Conservation (phyloP, 495 filamentous ascomycete species). For the Aspergillus olivimuriae region DNA sequence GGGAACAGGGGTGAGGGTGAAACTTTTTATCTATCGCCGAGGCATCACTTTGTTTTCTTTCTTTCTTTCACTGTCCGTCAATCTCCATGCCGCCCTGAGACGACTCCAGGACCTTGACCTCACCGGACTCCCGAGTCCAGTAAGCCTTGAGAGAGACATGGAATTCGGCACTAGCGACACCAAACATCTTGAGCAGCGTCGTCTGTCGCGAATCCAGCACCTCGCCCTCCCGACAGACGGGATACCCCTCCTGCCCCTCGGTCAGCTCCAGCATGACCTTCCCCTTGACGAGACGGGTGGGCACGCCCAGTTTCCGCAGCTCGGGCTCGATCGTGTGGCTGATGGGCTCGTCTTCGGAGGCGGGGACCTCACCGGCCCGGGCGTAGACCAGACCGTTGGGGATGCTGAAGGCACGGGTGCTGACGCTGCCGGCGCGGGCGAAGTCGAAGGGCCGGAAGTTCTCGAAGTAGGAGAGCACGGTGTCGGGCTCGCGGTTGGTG, state of each 20-base stretch:
- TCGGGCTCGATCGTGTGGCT: conserved; percentile 83
- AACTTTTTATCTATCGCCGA: no score
- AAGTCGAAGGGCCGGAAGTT: conserved; percentile 67
- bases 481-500: conserved; percentile 61
- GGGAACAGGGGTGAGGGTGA: no score
- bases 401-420: conserved; percentile 67
- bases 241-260: conserved; percentile 59
- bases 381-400: conserved; percentile 72
- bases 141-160: conserved; percentile 65
- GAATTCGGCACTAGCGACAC: conserved; percentile 83
- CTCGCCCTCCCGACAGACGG: conserved; percentile 75
- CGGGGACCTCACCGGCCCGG: conserved; percentile 68
- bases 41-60: no score
- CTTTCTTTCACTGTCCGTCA: conserved; percentile 25
- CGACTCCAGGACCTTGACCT: conserved; percentile 37
- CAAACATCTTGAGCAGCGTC: conserved; percentile 88
- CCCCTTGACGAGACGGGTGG: conserved; percentile 80
- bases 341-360: conserved; percentile 76
- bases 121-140: conserved; percentile 36
- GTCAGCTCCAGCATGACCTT: conserved; percentile 75
- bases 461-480: conserved; percentile 63
- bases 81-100: conserved; percentile 34
- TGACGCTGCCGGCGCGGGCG: conserved; percentile 75
- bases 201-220: conserved; percentile 84
- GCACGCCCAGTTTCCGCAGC: conserved; percentile 78